These are phyloP conservation scores for Acacia pycnantha DNA, from an alignment of 331 rosid genomes.

Conservation along the genomic window DNA sequence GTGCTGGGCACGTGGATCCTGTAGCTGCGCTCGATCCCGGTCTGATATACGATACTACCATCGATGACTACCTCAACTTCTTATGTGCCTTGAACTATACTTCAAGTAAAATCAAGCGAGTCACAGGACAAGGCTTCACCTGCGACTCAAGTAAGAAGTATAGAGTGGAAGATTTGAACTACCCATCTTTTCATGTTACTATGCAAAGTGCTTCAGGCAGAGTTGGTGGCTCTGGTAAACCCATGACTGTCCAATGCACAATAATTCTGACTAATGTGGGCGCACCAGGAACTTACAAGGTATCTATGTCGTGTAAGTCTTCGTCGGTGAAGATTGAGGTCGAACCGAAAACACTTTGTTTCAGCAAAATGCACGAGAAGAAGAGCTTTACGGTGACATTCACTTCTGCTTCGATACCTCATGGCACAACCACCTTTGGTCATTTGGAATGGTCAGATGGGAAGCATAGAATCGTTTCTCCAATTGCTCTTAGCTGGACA, in stretches of 20 bases:
- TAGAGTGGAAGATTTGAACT: constrained; percentile 71
- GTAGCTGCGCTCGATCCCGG: constrained; percentile 89
- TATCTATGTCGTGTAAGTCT: constrained; percentile 40
- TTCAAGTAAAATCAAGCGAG: constrained; percentile 49
- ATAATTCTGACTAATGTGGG: constrained; percentile 84
- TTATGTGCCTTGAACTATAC: constrained; percentile 81
- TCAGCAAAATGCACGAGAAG: constrained; percentile 49
- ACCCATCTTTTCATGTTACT: constrained; percentile 86
- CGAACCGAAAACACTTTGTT: constrained; percentile 63
- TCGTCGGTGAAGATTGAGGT: constrained; percentile 66
- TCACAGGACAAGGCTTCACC: constrained; percentile 44
- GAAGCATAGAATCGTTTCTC: constrained; percentile 71
- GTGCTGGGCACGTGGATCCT: constrained; percentile 91
- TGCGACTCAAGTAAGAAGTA: constrained; percentile 54
- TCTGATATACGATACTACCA: constrained; percentile 59
- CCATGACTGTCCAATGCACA: constrained; percentile 51
- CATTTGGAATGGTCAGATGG: constrained; percentile 89
- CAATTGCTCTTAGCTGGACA: constrained; percentile 81
- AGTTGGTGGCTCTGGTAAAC: constrained; percentile 34
- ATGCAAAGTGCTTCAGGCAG: constrained; percentile 51
- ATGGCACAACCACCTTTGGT: constrained; percentile 64
- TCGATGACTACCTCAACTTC: constrained; percentile 70
- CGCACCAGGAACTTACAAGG: constrained; percentile 59
- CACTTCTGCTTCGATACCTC: constrained; percentile 52
- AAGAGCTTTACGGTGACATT: constrained; percentile 73